Evolutionary conservation across 1,139 yeast species (phyloP).

Genomic region (Protomyces lactucae-debilis): DNA sequence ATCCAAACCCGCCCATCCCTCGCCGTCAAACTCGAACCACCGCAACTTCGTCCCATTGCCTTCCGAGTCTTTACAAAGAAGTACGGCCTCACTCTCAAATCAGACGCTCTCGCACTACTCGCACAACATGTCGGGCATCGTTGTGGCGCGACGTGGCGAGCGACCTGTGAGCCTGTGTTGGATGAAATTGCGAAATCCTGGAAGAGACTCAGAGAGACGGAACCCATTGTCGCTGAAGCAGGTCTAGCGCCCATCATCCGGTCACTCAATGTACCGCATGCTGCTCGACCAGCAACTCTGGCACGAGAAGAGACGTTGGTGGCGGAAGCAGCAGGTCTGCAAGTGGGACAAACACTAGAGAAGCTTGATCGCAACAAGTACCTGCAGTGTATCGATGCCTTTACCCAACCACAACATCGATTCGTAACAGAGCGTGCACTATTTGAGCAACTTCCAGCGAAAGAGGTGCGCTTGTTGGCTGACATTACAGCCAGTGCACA

Average conservation of each 20-base stretch:
- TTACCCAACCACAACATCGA: conserved; percentile 58
- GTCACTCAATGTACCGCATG: conserved; percentile 26
- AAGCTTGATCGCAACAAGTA: conserved; percentile 18
- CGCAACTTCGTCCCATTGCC: conserved; percentile 83
- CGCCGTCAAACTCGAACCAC: conserved; percentile 71
- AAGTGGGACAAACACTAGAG: not conserved
- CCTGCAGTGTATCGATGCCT: conserved; percentile 52
- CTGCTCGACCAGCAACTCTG: conserved; percentile 12
- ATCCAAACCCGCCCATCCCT: conserved; percentile 37
- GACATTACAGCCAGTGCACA: conserved; percentile 33
- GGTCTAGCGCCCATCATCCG: conserved; percentile 27
- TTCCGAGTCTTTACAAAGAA: conserved; percentile 85
- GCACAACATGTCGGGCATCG: conserved; percentile 68
- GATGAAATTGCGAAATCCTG: conserved; percentile 77
- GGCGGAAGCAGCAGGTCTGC: not conserved
- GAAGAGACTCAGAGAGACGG: conserved; percentile 45
- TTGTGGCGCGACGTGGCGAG: conserved; percentile 85
- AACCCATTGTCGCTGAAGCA: conserved; percentile 28
- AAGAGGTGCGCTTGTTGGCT: conserved; percentile 32
- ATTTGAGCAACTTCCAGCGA: conserved; percentile 42
- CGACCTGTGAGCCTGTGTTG: conserved; percentile 59
- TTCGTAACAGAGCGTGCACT: conserved; percentile 67
- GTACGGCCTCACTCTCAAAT: conserved; percentile 82
- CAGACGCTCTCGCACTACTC: conserved; percentile 69
- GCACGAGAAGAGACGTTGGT: conserved; percentile 23